phyloP scores from a whole-genome alignment of 1,284 basidiomycete genomes.

The Apiotrichum gamsii region DNA sequence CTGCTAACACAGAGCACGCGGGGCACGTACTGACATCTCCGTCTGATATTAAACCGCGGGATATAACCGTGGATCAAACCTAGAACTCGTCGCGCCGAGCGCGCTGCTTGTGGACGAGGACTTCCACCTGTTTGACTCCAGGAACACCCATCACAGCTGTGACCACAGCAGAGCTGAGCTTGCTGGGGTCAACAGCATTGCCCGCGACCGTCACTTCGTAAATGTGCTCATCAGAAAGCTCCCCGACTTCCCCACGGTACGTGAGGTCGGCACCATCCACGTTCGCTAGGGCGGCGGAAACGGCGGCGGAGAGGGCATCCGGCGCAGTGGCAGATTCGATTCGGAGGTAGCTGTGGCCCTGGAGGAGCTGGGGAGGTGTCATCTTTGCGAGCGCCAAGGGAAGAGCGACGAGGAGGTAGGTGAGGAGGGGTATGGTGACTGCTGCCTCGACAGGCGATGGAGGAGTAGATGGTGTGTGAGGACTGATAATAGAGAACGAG shows the following conservation, averaged over 20 bases:
- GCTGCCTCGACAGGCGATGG: no score
- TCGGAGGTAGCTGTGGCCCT: conserved; percentile 33
- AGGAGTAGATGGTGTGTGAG: no score
- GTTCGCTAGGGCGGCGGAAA: no score
- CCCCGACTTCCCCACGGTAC: conserved; percentile 38
- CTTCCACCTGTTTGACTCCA: conserved; percentile 29
- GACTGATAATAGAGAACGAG: no score
- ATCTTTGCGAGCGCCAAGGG: conserved; percentile 5
- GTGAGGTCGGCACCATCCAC: conserved; percentile 9
- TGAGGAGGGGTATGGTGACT: no score
- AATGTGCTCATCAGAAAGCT: conserved; percentile 40
- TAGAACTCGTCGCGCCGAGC: conserved; percentile 35
- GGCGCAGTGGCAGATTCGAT: conserved; percentile 22
- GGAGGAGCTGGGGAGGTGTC: conserved; percentile 21
- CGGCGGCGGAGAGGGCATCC: not conserved
- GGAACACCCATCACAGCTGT: conserved; percentile 20
- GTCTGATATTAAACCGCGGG: no score
- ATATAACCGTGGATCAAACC: no score
- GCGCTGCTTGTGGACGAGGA: conserved; percentile 32
- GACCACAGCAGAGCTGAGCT: conserved; percentile 11
- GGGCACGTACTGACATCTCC: no score
- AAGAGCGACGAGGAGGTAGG: not conserved
- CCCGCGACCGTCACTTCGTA: conserved; percentile 24
- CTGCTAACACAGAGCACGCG: no score
- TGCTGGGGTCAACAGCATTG: conserved; percentile 5